Percentiles rank a stretch among this genome's conserved stretches.
These are phyloP conservation scores for Beta lomatogona DNA, from an alignment of 179 eudicot genomes.

Conservation along the genomic window DNA sequence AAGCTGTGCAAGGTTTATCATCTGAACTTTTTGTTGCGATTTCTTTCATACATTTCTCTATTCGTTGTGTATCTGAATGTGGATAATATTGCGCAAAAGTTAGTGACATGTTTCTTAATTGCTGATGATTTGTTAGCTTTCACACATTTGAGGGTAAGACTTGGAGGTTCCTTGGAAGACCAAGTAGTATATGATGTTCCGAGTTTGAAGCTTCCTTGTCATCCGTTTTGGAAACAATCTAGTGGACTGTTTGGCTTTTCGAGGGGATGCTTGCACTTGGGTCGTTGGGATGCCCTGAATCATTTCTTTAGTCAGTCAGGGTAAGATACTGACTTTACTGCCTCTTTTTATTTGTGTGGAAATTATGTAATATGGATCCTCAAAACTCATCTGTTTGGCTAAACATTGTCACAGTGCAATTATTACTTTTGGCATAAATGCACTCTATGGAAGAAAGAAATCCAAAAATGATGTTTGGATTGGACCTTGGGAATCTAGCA, in stretches of 20 bases:
- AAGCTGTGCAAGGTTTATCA: constrained; percentile 67
- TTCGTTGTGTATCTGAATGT: constrained; percentile 10
- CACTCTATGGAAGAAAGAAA: constrained; percentile 72
- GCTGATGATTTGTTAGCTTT: constrained; percentile 58
- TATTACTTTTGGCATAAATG: constrained; percentile 88
- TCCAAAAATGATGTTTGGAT: constrained; percentile 44
- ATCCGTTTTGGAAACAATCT: constrained; percentile 54
- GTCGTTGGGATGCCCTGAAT: constrained; percentile 85
- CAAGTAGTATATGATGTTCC: constrained; percentile 72
- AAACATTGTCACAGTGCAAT: constrained; percentile 51
- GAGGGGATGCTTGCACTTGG: constrained; percentile 69
- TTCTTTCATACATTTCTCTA: background rate
- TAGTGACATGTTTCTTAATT: constrained; percentile 2
- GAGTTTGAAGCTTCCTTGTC: constrained; percentile 56
- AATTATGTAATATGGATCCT: constrained; percentile 6
- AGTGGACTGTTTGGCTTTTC: constrained; percentile 83
- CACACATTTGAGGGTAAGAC: constrained; percentile 68
- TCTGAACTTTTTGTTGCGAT: constrained; percentile 10
- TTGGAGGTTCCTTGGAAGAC: constrained; percentile 97
- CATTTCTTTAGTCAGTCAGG: constrained; percentile 63
- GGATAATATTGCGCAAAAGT: background rate
- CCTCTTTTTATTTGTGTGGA: background rate
- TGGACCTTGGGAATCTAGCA: constrained; percentile 83
- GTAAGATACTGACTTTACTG: constrained; percentile 40
- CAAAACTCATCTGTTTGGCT: constrained; percentile 9